These are phyloP conservation scores for Curvularia eragrostidis DNA, from an alignment of 2,329 filamentous ascomycete genomes.

Conservation along the genomic window DNA sequence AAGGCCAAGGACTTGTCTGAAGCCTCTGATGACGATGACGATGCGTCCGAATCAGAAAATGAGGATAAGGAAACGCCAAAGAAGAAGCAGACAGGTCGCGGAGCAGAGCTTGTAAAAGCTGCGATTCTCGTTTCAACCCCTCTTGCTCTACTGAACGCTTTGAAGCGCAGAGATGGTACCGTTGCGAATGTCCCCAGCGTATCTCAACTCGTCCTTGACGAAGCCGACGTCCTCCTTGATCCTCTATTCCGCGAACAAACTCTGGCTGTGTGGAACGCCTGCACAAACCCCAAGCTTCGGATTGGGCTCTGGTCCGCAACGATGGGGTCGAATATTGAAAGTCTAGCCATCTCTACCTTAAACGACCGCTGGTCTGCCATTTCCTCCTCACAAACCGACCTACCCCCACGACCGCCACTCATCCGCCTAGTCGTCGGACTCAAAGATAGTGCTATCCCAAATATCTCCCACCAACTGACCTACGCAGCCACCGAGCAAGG, in stretches of 20 bases:
- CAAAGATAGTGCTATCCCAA: slow-evolving; percentile 94
- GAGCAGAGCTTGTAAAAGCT: slow-evolving; percentile 67
- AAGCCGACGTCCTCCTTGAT: slow-evolving; percentile 93
- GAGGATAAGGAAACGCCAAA: slow-evolving; percentile 44
- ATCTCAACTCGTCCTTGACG: slow-evolving; percentile 80
- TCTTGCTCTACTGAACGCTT: slow-evolving; percentile 75
- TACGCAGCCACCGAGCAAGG: slow-evolving; percentile 94
- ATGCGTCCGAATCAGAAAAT: slow-evolving; percentile 43
- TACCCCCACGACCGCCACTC: slow-evolving; percentile 57
- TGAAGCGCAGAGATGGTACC: slow-evolving; percentile 59
- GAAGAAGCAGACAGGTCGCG: slow-evolving; percentile 45
- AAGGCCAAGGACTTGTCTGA: slow-evolving; percentile 37
- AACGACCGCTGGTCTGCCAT: slow-evolving; percentile 46
- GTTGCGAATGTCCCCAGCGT: slow-evolving; percentile 68
- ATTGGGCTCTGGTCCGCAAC: slow-evolving; percentile 94
- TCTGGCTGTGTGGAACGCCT: slow-evolving; percentile 80
- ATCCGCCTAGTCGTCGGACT: slow-evolving; percentile 91
- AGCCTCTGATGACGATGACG: slow-evolving; percentile 51
- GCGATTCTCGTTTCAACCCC: slow-evolving; percentile 85
- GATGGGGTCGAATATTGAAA: slow-evolving; percentile 92
- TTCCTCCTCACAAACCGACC: slow-evolving; percentile 50
- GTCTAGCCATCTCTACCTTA: slow-evolving; percentile 71
- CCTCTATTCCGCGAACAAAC: slow-evolving; percentile 90
- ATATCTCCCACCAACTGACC: slow-evolving; percentile 84
- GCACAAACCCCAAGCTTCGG: slow-evolving; percentile 71